Conservation (phyloP, 257 asterid species). For the Solanum infundibuliforme region DNA sequence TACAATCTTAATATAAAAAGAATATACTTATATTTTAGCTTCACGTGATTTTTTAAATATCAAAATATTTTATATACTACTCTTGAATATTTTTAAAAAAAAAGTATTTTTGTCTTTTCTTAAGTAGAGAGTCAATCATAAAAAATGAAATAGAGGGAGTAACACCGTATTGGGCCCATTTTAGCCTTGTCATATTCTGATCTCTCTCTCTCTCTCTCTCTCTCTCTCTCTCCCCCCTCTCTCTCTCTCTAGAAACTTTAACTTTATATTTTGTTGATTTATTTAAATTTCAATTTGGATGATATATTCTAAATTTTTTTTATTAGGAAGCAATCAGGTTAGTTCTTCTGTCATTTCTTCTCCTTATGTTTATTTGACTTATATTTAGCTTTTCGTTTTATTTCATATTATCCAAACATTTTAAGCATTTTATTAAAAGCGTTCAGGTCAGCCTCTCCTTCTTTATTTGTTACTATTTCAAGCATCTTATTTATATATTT, state of each 20-base stretch:
- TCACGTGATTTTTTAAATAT: not conserved
- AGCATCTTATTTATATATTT: no score
- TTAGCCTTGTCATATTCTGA: not conserved
- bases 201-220: no score
- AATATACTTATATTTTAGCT: not conserved
- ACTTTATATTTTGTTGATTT: not conserved
- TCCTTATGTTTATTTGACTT: no score
- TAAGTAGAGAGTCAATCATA: not conserved
- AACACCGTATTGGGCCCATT: not conserved
- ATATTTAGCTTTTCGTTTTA: no score
- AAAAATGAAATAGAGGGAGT: not conserved
- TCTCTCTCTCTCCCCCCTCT: no score
- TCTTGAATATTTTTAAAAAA: not conserved
- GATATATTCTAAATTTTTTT: not conserved
- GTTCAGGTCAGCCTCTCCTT: no score
- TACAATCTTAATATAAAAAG: not conserved
- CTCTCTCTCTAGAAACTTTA: not conserved
- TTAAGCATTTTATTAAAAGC: no score
- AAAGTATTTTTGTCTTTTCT: not conserved
- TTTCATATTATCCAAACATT: no score
- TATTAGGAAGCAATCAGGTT: not conserved
- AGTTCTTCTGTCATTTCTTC: no score
- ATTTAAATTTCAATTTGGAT: not conserved
- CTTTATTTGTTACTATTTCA: no score
- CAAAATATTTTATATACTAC: not conserved